These are phyloP conservation scores for Termitomyces sp. DNA, from an alignment of 768 basidiomycete species.

Conservation along the genomic window DNA sequence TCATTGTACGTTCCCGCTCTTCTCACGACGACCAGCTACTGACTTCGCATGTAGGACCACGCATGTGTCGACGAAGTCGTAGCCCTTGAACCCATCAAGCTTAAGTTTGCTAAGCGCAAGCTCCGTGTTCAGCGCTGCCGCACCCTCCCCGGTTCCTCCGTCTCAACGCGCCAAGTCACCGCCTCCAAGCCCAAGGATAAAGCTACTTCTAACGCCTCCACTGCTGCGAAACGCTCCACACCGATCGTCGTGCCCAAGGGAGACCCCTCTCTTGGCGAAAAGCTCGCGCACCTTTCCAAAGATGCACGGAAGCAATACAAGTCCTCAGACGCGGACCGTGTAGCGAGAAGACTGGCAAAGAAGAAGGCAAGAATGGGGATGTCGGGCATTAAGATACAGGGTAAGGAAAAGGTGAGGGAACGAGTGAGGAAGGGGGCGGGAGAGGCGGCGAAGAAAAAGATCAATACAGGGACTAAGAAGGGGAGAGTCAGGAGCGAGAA, in stretches of 20 bases:
- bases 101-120: conserved; percentile 92
- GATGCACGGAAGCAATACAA: conserved; percentile 86
- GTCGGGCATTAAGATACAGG: conserved; percentile 28
- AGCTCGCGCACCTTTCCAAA: conserved; percentile 74
- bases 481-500: conserved; percentile 52
- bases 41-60: conserved; percentile 57
- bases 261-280: conserved; percentile 77
- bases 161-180: conserved; percentile 23
- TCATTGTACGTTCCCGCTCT: conserved; percentile 52
- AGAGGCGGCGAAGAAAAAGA: conserved; percentile 30
- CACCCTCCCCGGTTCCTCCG: conserved; percentile 45
- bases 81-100: conserved; percentile 68
- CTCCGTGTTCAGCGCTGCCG: conserved; percentile 91
- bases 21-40: neutral
- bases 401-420: conserved; percentile 44
- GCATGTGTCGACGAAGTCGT: conserved; percentile 92
- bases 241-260: conserved; percentile 60
- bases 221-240: conserved; percentile 14
- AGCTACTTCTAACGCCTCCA: conserved; percentile 13
- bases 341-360: conserved; percentile 85
- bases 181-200: conserved; percentile 20
- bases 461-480: conserved; percentile 36
- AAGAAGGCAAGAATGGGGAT: conserved; percentile 71
- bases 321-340: conserved; percentile 71
- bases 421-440: conserved; percentile 39